Evolutionary conservation across 345 rosid species (phyloP).

Genomic region (Eucalyptus marginata): DNA sequence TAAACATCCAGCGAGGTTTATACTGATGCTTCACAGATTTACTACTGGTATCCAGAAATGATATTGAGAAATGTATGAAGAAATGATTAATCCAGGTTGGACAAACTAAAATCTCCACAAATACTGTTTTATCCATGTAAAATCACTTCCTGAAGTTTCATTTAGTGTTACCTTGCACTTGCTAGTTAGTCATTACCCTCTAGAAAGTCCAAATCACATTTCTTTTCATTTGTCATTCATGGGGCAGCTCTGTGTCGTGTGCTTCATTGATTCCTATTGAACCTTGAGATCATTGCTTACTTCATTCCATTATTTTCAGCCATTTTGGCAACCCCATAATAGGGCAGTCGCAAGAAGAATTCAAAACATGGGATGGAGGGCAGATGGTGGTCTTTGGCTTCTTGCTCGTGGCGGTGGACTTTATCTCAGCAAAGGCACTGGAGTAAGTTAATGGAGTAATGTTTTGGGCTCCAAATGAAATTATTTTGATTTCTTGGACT

Average conservation of each 20-base stretch:
- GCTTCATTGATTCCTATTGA: not conserved
- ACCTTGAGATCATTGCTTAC: not conserved
- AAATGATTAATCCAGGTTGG: not conserved
- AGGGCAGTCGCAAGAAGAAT: slow-evolving; percentile 93
- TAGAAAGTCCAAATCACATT: not conserved
- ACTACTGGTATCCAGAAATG: not conserved
- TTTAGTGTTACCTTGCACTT: not conserved
- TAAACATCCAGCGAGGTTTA: not conserved
- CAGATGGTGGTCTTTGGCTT: slow-evolving; percentile 99
- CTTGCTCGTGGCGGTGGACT: slow-evolving; percentile 98
- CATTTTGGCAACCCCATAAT: slow-evolving; percentile 98
- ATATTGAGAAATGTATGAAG: not conserved
- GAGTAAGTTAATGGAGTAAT: slow-evolving; percentile 33
- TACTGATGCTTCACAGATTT: not conserved
- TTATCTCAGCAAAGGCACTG: slow-evolving; percentile 92
- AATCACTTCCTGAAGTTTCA: not conserved
- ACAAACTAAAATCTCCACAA: not conserved
- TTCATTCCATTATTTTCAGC: slow-evolving; percentile 15
- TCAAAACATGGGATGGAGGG: slow-evolving; percentile 98
- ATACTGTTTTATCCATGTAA: not conserved
- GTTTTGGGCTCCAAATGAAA: not conserved
- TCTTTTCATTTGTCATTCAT: not conserved
- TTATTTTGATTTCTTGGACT: not conserved
- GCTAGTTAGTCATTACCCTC: not conserved
- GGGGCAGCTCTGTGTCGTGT: not conserved